Evolutionary conservation across 164 flowering plant species (phyloP).

Genomic region (Vitis labrusca): DNA sequence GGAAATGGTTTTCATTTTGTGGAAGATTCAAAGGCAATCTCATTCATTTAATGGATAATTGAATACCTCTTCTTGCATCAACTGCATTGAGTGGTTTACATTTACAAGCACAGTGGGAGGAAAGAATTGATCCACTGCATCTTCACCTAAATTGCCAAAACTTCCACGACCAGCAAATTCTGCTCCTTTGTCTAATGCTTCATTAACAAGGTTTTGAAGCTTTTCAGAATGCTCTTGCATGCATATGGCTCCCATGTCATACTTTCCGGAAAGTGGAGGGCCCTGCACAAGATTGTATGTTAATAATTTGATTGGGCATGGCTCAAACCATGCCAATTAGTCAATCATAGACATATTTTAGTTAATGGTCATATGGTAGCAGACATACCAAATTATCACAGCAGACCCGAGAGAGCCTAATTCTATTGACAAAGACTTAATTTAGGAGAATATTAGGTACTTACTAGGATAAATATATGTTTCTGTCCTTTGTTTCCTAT

Average conservation of each 20-base stretch:
- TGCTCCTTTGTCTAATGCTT: slow-evolving; percentile 91
- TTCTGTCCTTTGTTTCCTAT: too few relatives aligned
- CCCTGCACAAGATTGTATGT: slow-evolving; percentile 52
- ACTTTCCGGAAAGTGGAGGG: slow-evolving; percentile 84
- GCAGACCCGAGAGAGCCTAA: too few relatives aligned
- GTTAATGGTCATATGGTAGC: too few relatives aligned
- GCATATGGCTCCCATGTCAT: slow-evolving; percentile 98
- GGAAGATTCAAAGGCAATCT: not conserved
- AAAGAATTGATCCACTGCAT: slow-evolving; percentile 91
- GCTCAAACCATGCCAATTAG: too few relatives aligned
- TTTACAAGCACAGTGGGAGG: slow-evolving; percentile 92
- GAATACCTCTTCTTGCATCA: slow-evolving; percentile 97
- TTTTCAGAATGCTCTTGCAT: slow-evolving; percentile 88
- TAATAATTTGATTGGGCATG: not conserved
- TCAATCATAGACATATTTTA: too few relatives aligned
- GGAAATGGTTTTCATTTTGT: not conserved
- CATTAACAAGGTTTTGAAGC: slow-evolving; percentile 84
- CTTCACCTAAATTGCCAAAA: slow-evolving; percentile 85
- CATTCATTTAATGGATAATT: not conserved
- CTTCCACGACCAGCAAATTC: slow-evolving; percentile 89
- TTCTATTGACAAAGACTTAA: too few relatives aligned
- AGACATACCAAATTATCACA: too few relatives aligned
- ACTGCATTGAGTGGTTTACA: slow-evolving; percentile 81
- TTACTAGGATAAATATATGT: too few relatives aligned
- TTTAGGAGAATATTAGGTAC: too few relatives aligned